Percentiles rank a stretch among this genome's conserved stretches.
phyloP scores from a whole-genome alignment of 495 filamentous ascomycete genomes.

The Glonium stellatum region DNA sequence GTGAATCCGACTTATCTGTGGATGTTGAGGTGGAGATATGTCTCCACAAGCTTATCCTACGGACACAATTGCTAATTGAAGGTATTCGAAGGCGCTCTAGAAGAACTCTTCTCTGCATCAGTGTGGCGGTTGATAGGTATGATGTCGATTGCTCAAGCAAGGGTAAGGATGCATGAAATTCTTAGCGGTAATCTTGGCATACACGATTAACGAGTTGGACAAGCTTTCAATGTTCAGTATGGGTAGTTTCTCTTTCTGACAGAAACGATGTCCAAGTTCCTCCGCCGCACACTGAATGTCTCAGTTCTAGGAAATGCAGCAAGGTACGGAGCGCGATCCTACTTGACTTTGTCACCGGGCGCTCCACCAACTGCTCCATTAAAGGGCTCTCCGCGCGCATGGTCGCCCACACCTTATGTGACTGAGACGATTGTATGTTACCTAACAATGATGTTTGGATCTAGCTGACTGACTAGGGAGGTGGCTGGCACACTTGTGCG shows the following conservation, averaged over 20 bases:
- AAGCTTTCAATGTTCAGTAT: background rate
- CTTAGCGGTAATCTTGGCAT: constrained; percentile 3
- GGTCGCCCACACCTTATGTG: constrained; percentile 40
- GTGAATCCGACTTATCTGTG: constrained; percentile 1
- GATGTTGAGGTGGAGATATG: background rate
- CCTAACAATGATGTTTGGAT: background rate
- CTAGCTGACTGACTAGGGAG: constrained; percentile 57
- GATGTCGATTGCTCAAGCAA: background rate
- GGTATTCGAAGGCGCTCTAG: background rate
- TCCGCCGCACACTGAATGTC: background rate
- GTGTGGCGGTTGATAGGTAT: background rate
- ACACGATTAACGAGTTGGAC: background rate
- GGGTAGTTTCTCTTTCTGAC: background rate
- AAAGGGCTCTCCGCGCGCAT: constrained; percentile 22
- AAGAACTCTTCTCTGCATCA: background rate
- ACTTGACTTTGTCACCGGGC: constrained; percentile 3
- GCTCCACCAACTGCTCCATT: background rate
- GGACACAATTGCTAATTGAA: background rate
- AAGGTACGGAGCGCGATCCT: background rate
- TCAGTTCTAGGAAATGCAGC: constrained; percentile 2
- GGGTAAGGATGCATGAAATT: background rate
- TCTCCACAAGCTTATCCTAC: background rate
- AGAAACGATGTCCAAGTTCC: background rate
- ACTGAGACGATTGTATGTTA: constrained; percentile 58
- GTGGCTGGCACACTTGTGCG: constrained; percentile 86